Evolutionary conservation across 345 rosid species (phyloP), one percentile per base, ranked within the genome.

Genomic region (Balakata baccata): DNA sequence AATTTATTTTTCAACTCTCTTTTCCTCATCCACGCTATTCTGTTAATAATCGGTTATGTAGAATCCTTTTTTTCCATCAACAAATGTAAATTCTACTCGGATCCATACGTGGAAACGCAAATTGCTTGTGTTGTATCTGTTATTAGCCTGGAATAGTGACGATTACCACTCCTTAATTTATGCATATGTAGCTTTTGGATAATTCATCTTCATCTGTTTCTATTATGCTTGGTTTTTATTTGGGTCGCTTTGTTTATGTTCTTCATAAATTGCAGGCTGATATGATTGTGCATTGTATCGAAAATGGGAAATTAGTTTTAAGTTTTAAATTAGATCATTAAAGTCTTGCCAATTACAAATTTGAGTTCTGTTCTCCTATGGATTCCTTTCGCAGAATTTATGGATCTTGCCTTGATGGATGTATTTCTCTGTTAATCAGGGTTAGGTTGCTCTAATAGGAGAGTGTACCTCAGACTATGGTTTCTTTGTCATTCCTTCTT

Each of bases 401-500:
- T 22, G 34, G 61, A 22, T 56, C 29, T n/a, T 11, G 29, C 0
- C 34, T 38, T 63, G 46, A 63, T 39, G 66, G 13, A 23, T 47
- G 34, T n/a, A 10, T 61, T 47, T n/a, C 7, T 70, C 41, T 37
- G 18, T 23, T 63, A 50, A 65, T 50, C 68, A 20, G 29, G 78
- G 61, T 7, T 22, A 53, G 34, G 22, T 57, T 52, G 49, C 34
- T 57, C 59, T 38, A n/a, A 10, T n/a, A 18, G 58, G 71, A 76
- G 58, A 37, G 68, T 60, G 38, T 47, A 23, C 34, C 39, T 74
- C 56, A 56, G 66, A 68, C 73, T 79, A 86, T 92, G 95, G 90
- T 92, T 79, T 89, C 90, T 57, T 84, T 87, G 45, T 51, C 79
- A 47, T 65, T 74, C 4, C 49, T 66, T 70, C 64, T 60, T 57